Evolutionary conservation across 2,329 filamentous ascomycete species (phyloP).

Genomic region (Alternaria solani): DNA sequence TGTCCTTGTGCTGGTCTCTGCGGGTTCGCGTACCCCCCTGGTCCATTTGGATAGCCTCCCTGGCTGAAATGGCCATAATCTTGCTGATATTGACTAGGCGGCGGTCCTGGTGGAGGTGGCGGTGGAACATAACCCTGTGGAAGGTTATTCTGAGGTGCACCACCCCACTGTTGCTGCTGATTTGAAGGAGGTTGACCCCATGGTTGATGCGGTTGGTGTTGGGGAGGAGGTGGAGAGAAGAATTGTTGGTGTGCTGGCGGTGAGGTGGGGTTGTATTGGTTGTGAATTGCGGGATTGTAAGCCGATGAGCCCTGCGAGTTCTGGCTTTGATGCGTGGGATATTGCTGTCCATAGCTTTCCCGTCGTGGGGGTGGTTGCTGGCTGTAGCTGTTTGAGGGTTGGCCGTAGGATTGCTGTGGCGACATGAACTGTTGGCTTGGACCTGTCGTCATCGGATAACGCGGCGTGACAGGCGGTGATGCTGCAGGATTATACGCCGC

Average conservation of each 20-base stretch:
- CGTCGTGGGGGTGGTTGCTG: constrained; percentile 42
- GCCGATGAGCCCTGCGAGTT: constrained; percentile 35
- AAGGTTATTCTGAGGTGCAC: constrained; percentile 62
- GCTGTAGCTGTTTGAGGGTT: constrained; percentile 36
- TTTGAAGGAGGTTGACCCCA: constrained; percentile 53
- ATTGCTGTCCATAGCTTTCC: constrained; percentile 44
- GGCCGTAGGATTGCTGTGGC: constrained; percentile 38
- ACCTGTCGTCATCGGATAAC: constrained; percentile 51
- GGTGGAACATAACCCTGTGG: constrained; percentile 72
- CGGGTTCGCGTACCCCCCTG: constrained; percentile 50
- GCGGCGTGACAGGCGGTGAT: constrained; percentile 57
- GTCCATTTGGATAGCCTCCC: constrained; percentile 61
- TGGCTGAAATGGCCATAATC: constrained; percentile 63
- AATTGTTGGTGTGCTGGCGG: constrained; percentile 67
- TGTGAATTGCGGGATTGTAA: constrained; percentile 57
- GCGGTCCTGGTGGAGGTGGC: constrained; percentile 71
- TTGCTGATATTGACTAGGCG: constrained; percentile 60
- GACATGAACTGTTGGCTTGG: constrained; percentile 45
- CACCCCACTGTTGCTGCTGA: constrained; percentile 62
- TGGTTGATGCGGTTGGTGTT: constrained; percentile 62
- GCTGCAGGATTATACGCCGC: constrained; percentile 62
- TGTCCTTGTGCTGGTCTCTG: constrained; percentile 46
- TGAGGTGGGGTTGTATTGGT: constrained; percentile 54
- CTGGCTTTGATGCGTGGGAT: constrained; percentile 25
- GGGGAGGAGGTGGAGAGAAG: constrained; percentile 58